Evolutionary conservation across 2,329 filamentous ascomycete genomes (phyloP), one percentile per base, ranked within the genome.

Genomic region (Sclerotinia subarctica): DNA sequence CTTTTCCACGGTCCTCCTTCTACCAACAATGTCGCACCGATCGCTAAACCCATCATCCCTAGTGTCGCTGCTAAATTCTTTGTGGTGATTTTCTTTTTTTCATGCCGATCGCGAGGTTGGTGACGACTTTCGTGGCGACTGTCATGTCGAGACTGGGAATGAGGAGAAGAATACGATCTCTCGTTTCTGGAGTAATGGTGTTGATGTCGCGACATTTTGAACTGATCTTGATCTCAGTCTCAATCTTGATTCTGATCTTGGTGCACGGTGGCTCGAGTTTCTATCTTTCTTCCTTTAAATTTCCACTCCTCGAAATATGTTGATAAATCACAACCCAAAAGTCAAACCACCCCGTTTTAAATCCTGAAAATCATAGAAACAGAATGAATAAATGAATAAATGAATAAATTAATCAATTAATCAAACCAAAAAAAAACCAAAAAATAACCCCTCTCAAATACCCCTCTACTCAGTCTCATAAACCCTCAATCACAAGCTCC

Each of bases 21-120:
- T 10, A 42, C 56, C 29, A 60, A 58, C 1, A 66, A 17, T n/a
- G 64, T 60, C 5, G 64, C 64, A 0, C 64, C 64, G 21, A 66
- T 58, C 17, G 64, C 64, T 17, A 66, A 35, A 0, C 64, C 54
- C 53, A 66, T 66, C 54, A 66, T 66, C 2, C 52, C 54, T 5
- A 66, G 21, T 4, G 64, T 60, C 2, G 64, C 64, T 2, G 54
- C 32, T 2, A 66, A 13, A 21, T 60, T 66, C 42, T 66, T 66
- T 15, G 64, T n/a, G 13, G 58, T 49, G 1, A 62, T 15, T 35
- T 51, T 62, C 21, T 62, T 62, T 11, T 35, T 47, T 19, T 32
- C 57, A 24, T 47, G 35, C 10, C 35, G 35, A 35, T 35, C 32
- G 32, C 32, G 32, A 35, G 32, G 32, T 35, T 35, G 32, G 32